Base-by-base conservation (phyloP, 495 filamentous ascomycete genomes). In the Penicillium roqueforti region DNA sequence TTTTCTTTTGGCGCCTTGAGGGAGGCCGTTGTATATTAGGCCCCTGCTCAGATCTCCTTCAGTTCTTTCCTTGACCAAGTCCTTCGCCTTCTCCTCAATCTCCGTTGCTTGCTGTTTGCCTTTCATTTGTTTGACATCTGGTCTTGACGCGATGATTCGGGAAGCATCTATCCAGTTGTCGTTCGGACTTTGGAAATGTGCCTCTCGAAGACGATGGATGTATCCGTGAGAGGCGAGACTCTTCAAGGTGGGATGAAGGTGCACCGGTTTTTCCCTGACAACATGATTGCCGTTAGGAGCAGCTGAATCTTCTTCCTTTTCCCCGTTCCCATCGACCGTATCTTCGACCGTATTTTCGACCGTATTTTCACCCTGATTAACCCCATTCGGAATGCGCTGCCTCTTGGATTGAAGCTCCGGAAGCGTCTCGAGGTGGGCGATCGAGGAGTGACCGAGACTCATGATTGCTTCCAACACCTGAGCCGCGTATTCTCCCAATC, bases 391-490 rank as follows among this genome's bases (percentile, higher is more conserved):
- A 18, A 58, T 29, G 8, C 14, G 9, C 5, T 34, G 47, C 34
- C 55, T 47, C 18, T 51, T 26, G 3, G 60, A 40, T 51, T 59
- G 57, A 23, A 76, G 61, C 23, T 76, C 70, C 10, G 72, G 70
- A n/a, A 76, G 59, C 6, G 47, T 67, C 54, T 76, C 72, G 16
- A 97, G 79, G 57, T 95, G 84, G 16, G 73, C 74, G 34, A 96
- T 77, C 56, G 83, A 81, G 3, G 84, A 84, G 68, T 95, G 87
- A 6, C 93, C 93, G 19, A 88, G 79, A 32, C 83, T 76, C 28
- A 96, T 71, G 10, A 97, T 80, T 43, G 86, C 84, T 50, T 85
- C 79, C 56, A 95, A 77, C 2, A 97, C 70, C 26, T 80, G 79
- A 38, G 84, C 82, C 0, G 89, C 91, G 63, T 81, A 70, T 6